Evolutionary conservation across 768 basidiomycete species (phyloP), one percentile per base, ranked within the genome.

Genomic region (Rubroboletus pulcherrimus): DNA sequence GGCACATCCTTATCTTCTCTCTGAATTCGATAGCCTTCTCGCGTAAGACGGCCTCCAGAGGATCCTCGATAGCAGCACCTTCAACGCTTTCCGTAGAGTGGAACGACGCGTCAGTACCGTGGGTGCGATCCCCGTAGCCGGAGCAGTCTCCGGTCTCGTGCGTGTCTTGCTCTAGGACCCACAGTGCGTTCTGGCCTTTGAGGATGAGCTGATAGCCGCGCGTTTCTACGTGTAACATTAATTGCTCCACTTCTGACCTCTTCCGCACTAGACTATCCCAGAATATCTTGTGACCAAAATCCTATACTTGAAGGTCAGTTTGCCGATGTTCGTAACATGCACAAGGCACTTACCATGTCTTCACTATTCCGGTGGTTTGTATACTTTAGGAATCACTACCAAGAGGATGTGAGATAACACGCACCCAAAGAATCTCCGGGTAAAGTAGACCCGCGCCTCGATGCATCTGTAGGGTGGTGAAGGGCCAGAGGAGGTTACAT

Each of bases 381-480:
- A 53, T n/a, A 19, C n/a, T 39, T 47, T 10, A 49, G 43, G 21
- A 21, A 12, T n/a, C 10, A 4, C 12, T 24, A 10, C 30, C 19
- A 33, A 37, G 11, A 15, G 24, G 15, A 37, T 39, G 26, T 2
- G 26, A 30, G 6, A 15, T 30, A 21, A 29, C 12, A 65, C 72
- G 37, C 54, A 76, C 75, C 73, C 74, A 40, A 75, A 76, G 58
- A 76, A 76, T 9, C 71, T 69, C 54, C 73, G 72, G 5, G 73
- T 70, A 53, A 76, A 75, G 58, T 68, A 73, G 8, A 67, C 63
- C 12, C 75, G 68, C 6, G 74, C 73, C 44, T 70, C 63, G 44
- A 76, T 75, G 42, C 75, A 76, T 34, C 75, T 76, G 48, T 4
- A 37, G 11, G 41, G 39, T 38, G 47, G 52, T 63, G 33, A 62